A percentile compares a stretch with the other conserved stretches of the same genome.
Conservation (phyloP, 1,284 basidiomycete species). For the Rhodotorula mucilaginosa region DNA sequence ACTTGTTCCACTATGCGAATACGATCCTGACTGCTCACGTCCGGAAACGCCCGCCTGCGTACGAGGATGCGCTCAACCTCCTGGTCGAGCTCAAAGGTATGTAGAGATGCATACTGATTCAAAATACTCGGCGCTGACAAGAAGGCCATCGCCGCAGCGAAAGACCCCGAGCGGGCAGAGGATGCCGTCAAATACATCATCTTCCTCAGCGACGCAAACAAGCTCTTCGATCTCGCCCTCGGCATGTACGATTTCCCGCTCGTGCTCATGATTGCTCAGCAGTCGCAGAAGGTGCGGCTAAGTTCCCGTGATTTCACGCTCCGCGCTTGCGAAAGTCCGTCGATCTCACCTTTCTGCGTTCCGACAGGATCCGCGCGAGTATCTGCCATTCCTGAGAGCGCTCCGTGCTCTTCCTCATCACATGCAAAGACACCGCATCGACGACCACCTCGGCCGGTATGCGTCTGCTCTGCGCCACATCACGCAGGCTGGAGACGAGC, state of each 20-base stretch:
- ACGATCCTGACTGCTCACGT: slow-evolving; percentile 89
- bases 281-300: slow-evolving; percentile 78
- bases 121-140: no score
- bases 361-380: slow-evolving; percentile 88
- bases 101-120: slow-evolving; percentile 4
- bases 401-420: slow-evolving; percentile 73
- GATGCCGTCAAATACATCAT: slow-evolving; percentile 98
- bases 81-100: slow-evolving; percentile 75
- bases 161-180: slow-evolving; percentile 74
- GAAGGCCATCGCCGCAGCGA: slow-evolving; percentile 53
- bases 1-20: slow-evolving; percentile 78
- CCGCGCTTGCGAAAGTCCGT: neutral
- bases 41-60: slow-evolving; percentile 85
- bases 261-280: slow-evolving; percentile 92
- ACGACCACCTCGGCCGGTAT: slow-evolving; percentile 82
- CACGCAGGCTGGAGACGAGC: slow-evolving; percentile 63
- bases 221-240: slow-evolving; percentile 87
- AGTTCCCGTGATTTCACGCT: no score
- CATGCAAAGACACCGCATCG: slow-evolving; percentile 87
- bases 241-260: slow-evolving; percentile 99
- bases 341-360: no score
- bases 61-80: slow-evolving; percentile 76
- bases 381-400: slow-evolving; percentile 91
- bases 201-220: slow-evolving; percentile 91
- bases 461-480: slow-evolving; percentile 74